Conservation (phyloP, 2,329 filamentous ascomycete species). For the Acephala macrosclerotiorum region DNA sequence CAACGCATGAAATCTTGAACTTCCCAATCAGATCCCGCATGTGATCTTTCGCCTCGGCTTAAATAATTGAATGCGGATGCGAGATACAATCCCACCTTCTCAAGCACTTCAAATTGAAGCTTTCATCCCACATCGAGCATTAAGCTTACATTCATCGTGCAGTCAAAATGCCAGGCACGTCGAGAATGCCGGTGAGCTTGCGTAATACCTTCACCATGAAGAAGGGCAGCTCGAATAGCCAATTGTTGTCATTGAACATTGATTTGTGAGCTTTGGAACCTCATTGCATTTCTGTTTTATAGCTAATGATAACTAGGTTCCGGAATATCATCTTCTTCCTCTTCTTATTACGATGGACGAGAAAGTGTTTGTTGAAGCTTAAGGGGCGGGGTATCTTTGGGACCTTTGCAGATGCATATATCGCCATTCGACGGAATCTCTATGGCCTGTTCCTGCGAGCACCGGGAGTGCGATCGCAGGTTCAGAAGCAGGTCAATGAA, state of each 20-base stretch:
- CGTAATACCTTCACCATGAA: conserved; percentile 71
- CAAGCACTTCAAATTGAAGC: conserved; percentile 12
- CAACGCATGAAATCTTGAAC: neutral
- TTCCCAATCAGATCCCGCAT: conserved; percentile 13
- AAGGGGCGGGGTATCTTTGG: conserved; percentile 89
- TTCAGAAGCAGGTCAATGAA: conserved; percentile 83
- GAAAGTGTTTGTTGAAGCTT: conserved; percentile 82
- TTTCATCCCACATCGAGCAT: neutral
- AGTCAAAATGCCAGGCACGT: conserved; percentile 67
- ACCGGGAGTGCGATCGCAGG: conserved; percentile 85
- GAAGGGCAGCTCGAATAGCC: conserved; percentile 61
- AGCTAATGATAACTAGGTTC: conserved; percentile 57
- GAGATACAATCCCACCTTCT: conserved; percentile 11
- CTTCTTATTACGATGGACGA: conserved; percentile 84
- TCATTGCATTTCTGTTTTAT: neutral
- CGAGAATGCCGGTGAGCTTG: conserved; percentile 74
- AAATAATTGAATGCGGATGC: conserved; percentile 21
- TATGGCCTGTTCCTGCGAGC: conserved; percentile 88
- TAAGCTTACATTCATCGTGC: conserved; percentile 1
- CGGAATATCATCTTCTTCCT: conserved; percentile 89
- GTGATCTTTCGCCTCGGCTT: conserved; percentile 25
- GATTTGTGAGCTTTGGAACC: conserved; percentile 64
- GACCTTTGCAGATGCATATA: conserved; percentile 77
- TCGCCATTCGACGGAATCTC: conserved; percentile 71
- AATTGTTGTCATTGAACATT: conserved; percentile 68